Evolutionary conservation across 2,329 filamentous ascomycete genomes (phyloP).

Genomic region (Sporothrix dimorphospora): DNA sequence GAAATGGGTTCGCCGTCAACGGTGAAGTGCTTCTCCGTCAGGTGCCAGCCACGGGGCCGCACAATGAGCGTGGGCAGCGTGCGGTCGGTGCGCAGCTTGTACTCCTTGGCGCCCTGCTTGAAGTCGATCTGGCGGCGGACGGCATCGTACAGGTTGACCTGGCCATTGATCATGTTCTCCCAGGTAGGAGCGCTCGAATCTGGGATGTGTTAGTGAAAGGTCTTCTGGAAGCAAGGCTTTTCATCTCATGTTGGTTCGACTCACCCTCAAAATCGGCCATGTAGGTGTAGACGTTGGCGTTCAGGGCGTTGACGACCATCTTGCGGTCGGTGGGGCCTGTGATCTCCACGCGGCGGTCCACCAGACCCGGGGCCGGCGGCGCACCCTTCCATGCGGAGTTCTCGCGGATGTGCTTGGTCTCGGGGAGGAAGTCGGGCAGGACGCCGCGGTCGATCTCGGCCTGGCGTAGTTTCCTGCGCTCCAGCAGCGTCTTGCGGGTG

Average conservation of each 20-base stretch:
- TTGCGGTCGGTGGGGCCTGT: slow-evolving; percentile 96
- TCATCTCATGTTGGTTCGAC: slow-evolving; percentile 35
- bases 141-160: slow-evolving; percentile 96
- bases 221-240: not conserved
- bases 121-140: slow-evolving; percentile 94
- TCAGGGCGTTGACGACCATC: slow-evolving; percentile 98
- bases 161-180: slow-evolving; percentile 99
- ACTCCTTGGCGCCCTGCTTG: slow-evolving; percentile 92
- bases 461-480: slow-evolving; percentile 84
- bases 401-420: slow-evolving; percentile 94
- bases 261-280: slow-evolving; percentile 98
- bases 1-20: slow-evolving; percentile 95
- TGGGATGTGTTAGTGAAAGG: slow-evolving; percentile 43
- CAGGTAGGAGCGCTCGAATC: slow-evolving; percentile 95
- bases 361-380: slow-evolving; percentile 84
- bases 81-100: slow-evolving; percentile 93
- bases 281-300: slow-evolving; percentile 96
- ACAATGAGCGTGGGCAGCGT: slow-evolving; percentile 87
- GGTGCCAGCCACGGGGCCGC: slow-evolving; percentile 93
- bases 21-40: slow-evolving; percentile 97
- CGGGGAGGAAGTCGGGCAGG: slow-evolving; percentile 90
- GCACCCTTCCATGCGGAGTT: slow-evolving; percentile 93
- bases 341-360: slow-evolving; percentile 94
- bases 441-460: slow-evolving; percentile 88
- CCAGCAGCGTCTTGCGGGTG: slow-evolving; percentile 84